Base-by-base conservation (phyloP, 176 grass and related monocot genomes). In the Secale cereale region DNA sequence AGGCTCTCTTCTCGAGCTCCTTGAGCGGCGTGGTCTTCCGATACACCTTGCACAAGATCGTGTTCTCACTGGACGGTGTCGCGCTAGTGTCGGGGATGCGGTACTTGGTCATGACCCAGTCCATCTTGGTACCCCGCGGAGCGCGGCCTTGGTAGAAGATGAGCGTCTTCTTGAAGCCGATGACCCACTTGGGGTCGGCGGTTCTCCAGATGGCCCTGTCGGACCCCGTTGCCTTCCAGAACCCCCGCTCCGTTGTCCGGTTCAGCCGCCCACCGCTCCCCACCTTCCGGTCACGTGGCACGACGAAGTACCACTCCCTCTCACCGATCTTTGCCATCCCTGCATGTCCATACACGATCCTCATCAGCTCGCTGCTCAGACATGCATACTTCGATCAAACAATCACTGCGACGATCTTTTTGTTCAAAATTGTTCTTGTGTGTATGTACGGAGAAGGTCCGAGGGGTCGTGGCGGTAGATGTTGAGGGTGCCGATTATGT, bases 91-190 rank as follows among this genome's bases (percentile, higher is more conserved):
- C 87, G 20, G 85, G 92, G 57, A 98, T 86, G 54, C 95, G 92
- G 66, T 98, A 98, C 82, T 98, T 92, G 87, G 91, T 98, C 95
- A 98, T 98, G 80, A 98, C 77, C 95, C 95, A 98, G 29, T 95
- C 95, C 0, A 91, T 98, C 85, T 88, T 94, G 28, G 82, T 89
- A 14, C 95, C 95, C 7, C 85, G 82, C 0, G 92, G 95, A 0
- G 95, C 95, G 67, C 95, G 89, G 1, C 92, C 95, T 67, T 80
- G 68, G 82, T 97, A 97, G 89, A 91, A 97, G 52, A 97, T 92
- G 79, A 97, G 80, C 80, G 95, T 97, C 92, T 97, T 97, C 87
- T 93, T 97, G 54, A 97, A 68, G 10, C 95, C 95, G 59, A 97
- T 90, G 26, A 95, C 77, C 26, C 87, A 80, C 69, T 88, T 95